These are phyloP conservation scores for Kwoniella heveanensis DNA, from an alignment of 768 basidiomycete species.

Conservation along the genomic window DNA sequence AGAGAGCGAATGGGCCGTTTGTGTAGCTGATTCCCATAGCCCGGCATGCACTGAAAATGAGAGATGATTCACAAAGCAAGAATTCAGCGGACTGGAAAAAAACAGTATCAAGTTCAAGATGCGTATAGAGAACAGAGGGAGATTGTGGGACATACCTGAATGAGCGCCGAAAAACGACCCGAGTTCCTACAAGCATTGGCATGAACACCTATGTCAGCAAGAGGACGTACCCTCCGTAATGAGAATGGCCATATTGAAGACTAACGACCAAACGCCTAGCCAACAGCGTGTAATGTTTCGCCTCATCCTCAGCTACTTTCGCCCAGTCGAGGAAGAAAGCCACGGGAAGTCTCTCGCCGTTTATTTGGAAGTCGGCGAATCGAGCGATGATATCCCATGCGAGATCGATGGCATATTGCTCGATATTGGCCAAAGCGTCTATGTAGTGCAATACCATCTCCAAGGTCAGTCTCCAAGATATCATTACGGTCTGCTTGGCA, in stretches of 20 bases:
- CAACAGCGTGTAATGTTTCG: constrained; percentile 73
- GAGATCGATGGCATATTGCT: constrained; percentile 86
- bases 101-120: too few species aligned
- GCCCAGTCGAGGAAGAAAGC: constrained; percentile 80
- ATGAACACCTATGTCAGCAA: too few species aligned
- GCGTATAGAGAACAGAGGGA: not conserved
- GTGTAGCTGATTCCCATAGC: constrained; percentile 75
- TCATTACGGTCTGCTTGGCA: too few species aligned
- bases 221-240: too few species aligned
- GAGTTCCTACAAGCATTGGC: constrained; percentile 30
- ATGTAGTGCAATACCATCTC: too few species aligned
- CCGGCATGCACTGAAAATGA: constrained; percentile 68
- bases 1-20: constrained; percentile 69
- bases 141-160: constrained; percentile 19
- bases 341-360: constrained; percentile 64
- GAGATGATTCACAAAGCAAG: too few species aligned
- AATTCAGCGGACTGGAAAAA: too few species aligned
- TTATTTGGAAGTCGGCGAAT: constrained; percentile 61
- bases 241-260: constrained; percentile 52
- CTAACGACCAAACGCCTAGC: constrained; percentile 65
- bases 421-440: constrained; percentile 78
- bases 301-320: constrained; percentile 80
- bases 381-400: constrained; percentile 86
- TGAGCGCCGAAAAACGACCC: constrained; percentile 70
- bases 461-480: too few species aligned